Percentiles rank a stretch among this genome's conserved stretches.
Evolutionary conservation across 306 rosid genomes (phyloP).

Genomic region (Spatholobus suberectus): DNA sequence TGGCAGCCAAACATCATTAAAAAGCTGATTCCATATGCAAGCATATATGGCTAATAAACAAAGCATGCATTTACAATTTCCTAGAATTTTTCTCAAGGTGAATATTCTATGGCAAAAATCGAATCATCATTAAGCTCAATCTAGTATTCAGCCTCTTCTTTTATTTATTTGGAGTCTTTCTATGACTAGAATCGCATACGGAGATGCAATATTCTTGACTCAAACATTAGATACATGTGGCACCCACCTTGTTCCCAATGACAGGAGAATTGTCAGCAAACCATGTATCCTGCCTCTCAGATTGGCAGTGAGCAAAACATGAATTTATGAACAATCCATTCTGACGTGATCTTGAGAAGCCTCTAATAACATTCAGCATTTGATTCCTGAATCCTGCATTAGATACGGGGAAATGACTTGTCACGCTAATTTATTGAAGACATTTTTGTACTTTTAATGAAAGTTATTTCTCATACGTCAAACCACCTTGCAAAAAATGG

Average conservation of each 20-base stretch:
- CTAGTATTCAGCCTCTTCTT: background rate
- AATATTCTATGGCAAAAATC: background rate
- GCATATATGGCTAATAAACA: background rate
- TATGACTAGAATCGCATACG: background rate
- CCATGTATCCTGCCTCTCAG: conserved; percentile 96
- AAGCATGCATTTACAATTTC: background rate
- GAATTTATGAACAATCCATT: conserved; percentile 93
- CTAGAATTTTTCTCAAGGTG: background rate
- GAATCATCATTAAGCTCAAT: background rate
- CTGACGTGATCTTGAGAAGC: conserved; percentile 62
- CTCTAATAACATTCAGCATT: conserved; percentile 67
- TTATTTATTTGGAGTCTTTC: background rate
- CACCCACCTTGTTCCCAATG: conserved; percentile 68
- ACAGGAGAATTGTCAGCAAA: conserved; percentile 83
- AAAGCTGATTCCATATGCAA: background rate
- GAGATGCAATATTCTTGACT: background rate
- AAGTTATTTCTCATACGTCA: conserved; percentile 30
- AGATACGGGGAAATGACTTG: conserved; percentile 23
- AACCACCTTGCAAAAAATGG: conserved; percentile 80
- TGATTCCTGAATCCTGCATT: conserved; percentile 80
- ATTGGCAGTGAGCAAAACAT: conserved; percentile 93
- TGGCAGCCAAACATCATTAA: background rate
- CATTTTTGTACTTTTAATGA: conserved; percentile 9
- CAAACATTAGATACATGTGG: conserved; percentile 8
- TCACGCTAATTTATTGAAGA: background rate